Percentiles rank a stretch among this genome's conserved stretches.
These are phyloP conservation scores for Acanthamoeba triangularis DNA, from an alignment of 208 protist species.

Conservation along the genomic window DNA sequence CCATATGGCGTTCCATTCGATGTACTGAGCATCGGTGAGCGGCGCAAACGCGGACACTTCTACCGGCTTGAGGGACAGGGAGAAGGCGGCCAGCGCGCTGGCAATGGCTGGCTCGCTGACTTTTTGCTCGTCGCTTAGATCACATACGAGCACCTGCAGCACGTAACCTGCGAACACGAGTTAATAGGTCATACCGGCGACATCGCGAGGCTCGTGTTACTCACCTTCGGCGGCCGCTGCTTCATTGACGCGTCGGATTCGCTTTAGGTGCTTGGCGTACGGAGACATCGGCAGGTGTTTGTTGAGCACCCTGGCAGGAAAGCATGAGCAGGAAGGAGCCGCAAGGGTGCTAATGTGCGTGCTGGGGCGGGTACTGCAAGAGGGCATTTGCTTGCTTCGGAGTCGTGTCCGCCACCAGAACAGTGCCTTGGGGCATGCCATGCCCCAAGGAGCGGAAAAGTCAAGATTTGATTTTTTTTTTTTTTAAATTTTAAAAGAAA, in stretches of 20 bases:
- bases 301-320: slow-evolving; percentile 16
- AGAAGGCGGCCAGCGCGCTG: not conserved
- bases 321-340: not conserved
- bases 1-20: slow-evolving; percentile 50
- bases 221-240: not conserved
- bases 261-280: slow-evolving; percentile 27
- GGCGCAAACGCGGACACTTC: slow-evolving; percentile 12
- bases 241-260: slow-evolving; percentile 9
- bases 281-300: not conserved
- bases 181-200: not conserved
- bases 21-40: slow-evolving; percentile 40
- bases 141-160: slow-evolving; percentile 29
- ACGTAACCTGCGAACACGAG: not conserved
- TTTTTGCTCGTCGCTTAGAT: not conserved
- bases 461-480: slow-evolving; percentile 3
- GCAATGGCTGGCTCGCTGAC: slow-evolving; percentile 1
- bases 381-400: slow-evolving; percentile 55
- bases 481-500: not conserved
- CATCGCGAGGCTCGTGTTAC: not conserved
- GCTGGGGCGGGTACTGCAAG: not conserved
- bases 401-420: not conserved
- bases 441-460: not conserved
- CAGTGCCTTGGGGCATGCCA: not conserved
- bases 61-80: not conserved
- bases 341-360: not conserved